These are phyloP conservation scores for Nannizzia gypsea DNA, from an alignment of 2,329 filamentous ascomycete genomes.

Conservation along the genomic window DNA sequence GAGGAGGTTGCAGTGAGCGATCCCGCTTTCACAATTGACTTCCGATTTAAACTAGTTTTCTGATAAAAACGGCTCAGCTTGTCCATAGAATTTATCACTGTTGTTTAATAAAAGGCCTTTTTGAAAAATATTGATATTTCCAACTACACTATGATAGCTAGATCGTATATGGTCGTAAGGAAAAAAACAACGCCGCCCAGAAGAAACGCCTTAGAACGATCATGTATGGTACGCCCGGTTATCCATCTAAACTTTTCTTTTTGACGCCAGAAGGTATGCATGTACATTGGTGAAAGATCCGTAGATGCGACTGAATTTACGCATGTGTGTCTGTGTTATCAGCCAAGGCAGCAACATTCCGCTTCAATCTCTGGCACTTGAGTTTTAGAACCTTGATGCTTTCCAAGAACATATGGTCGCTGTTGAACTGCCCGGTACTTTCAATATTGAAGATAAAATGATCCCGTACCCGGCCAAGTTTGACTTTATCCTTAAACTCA, in stretches of 20 bases:
- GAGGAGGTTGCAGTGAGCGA: constrained; percentile 90
- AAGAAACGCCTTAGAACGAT: neutral
- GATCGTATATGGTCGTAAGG: neutral
- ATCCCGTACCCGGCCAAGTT: constrained; percentile 76
- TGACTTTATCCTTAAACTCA: constrained; percentile 92
- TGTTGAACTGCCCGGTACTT: constrained; percentile 89
- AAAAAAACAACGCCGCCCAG: neutral
- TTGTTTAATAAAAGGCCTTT: neutral
- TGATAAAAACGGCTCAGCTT: constrained; percentile 13
- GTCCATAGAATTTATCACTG: neutral
- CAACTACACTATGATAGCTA: neutral
- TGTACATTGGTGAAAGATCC: neutral
- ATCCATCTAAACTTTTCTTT: neutral
- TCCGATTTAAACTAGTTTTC: constrained; percentile 48
- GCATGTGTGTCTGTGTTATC: constrained; percentile 20
- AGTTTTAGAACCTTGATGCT: constrained; percentile 71
- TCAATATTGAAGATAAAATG: constrained; percentile 97
- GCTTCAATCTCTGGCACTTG: constrained; percentile 53
- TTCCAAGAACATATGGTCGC: constrained; percentile 86
- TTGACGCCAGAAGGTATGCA: neutral
- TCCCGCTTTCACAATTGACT: constrained; percentile 69
- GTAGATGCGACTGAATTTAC: neutral
- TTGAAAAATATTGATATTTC: neutral
- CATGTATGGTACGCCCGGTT: neutral
- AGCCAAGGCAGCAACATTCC: constrained; percentile 33